These are phyloP conservation scores for Asterophora lycoperdoides DNA, from an alignment of 768 basidiomycete species.

Conservation along the genomic window DNA sequence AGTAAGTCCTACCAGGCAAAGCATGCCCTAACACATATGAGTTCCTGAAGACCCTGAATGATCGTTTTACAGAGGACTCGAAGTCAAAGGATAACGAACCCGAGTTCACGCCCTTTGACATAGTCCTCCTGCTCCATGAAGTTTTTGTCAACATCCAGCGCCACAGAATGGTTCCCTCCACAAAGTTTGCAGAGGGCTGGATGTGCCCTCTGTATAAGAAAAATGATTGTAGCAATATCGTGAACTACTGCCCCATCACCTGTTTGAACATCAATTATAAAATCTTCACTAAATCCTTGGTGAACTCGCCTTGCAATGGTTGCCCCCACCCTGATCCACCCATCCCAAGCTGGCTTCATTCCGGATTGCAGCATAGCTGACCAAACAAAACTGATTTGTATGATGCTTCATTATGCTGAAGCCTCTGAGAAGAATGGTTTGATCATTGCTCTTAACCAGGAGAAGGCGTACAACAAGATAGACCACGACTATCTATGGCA, in stretches of 20 bases:
- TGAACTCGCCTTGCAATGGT: background rate
- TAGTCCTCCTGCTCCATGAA: conserved; percentile 7
- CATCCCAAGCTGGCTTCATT: conserved; percentile 7
- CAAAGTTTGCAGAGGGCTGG: conserved; percentile 28
- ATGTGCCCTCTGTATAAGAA: conserved; percentile 42
- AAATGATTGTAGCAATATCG: conserved; percentile 23
- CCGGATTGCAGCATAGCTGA: conserved; percentile 24
- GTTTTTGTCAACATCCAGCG: conserved; percentile 26
- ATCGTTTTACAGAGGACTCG: background rate
- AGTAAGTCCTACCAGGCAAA: too few relatives aligned
- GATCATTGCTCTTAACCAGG: conserved; percentile 33
- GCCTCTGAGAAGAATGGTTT: conserved; percentile 8
- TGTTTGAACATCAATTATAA: conserved; percentile 35
- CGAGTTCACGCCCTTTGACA: conserved; percentile 7
- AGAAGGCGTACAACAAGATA: conserved; percentile 25
- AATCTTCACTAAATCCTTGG: conserved; percentile 13
- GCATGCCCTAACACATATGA: too few relatives aligned
- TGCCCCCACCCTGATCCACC: background rate
- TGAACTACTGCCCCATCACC: conserved; percentile 35
- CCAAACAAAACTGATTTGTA: conserved; percentile 25
- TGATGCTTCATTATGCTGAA: conserved; percentile 20
- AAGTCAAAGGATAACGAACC: background rate
- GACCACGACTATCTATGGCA: conserved; percentile 7
- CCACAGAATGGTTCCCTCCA: conserved; percentile 11
- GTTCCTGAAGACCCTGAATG: conserved; percentile 20